Conservation (phyloP, 805 yeast genomes). For the Teunomyces pallodes region DNA sequence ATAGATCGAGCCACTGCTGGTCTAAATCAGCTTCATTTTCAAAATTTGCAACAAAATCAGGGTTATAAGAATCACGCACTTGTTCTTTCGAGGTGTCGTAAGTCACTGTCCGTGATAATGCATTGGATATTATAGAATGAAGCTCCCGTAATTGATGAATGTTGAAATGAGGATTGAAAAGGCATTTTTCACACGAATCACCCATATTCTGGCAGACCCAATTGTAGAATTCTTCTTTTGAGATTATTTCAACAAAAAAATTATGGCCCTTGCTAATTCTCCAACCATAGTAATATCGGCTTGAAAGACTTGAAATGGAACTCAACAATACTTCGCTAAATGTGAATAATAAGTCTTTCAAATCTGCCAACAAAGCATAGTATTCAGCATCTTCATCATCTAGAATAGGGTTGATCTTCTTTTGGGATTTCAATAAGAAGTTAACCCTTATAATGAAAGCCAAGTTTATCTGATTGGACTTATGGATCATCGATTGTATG, state of each 20-base stretch:
- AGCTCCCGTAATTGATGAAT: conserved; percentile 7
- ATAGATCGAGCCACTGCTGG: conserved; percentile 10
- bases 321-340: conserved; percentile 25
- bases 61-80: background rate
- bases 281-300: conserved; percentile 46
- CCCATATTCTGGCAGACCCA: conserved; percentile 4
- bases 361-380: conserved; percentile 1
- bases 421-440: conserved; percentile 24
- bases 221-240: conserved; percentile 26
- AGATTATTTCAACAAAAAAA: conserved; percentile 28
- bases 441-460: conserved; percentile 32
- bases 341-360: conserved; percentile 20
- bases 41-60: background rate
- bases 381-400: conserved; percentile 19
- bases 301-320: conserved; percentile 38
- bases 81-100: background rate
- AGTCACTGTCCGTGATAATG: background rate
- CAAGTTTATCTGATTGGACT: conserved; percentile 26
- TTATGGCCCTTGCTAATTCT: conserved; percentile 41
- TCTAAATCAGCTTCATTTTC: conserved; percentile 5
- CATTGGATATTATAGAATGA: background rate
- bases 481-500: conserved; percentile 36
- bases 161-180: conserved; percentile 2
- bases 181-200: background rate
- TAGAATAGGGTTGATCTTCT: conserved; percentile 18